A percentile compares a stretch with the other conserved stretches of the same genome.
phyloP scores from a whole-genome alignment of 768 basidiomycete genomes.

The Xerocomellus amylosporus region DNA sequence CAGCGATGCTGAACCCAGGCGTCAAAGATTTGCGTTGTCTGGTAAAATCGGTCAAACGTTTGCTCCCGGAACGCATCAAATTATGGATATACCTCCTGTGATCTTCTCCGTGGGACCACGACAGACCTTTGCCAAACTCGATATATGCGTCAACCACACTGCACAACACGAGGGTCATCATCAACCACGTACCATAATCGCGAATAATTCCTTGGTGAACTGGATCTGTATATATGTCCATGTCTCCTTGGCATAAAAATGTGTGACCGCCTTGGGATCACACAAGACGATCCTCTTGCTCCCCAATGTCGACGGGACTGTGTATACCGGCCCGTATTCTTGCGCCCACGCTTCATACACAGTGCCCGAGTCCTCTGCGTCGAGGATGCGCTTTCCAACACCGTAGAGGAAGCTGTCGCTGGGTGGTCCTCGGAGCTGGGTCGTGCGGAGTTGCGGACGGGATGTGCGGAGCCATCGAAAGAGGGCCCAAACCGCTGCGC shows the following conservation, averaged over 20 bases:
- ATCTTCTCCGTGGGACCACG: constrained; percentile 38
- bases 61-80: background rate
- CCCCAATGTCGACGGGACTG: constrained; percentile 9
- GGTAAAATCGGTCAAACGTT: background rate
- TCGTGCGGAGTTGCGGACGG: constrained; percentile 23
- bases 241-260: background rate
- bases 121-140: constrained; percentile 29
- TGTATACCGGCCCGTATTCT: constrained; percentile 15
- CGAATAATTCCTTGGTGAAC: constrained; percentile 31
- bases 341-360: constrained; percentile 18
- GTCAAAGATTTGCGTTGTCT: constrained; percentile 39
- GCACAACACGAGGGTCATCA: background rate
- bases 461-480: constrained; percentile 21
- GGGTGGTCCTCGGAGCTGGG: constrained; percentile 11
- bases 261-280: constrained; percentile 37
- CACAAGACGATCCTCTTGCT: constrained; percentile 16
- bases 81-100: constrained; percentile 38
- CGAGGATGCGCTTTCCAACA: background rate
- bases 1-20: constrained; percentile 39
- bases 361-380: background rate
- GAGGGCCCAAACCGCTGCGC: constrained; percentile 3
- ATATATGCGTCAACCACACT: background rate
- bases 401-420: constrained; percentile 16
- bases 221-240: constrained; percentile 41
- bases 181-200: constrained; percentile 7